Percentiles rank a stretch among this genome's conserved stretches.
phyloP scores from a whole-genome alignment of 2,329 filamentous ascomycete species.

The Tricladium varicosporioides region DNA sequence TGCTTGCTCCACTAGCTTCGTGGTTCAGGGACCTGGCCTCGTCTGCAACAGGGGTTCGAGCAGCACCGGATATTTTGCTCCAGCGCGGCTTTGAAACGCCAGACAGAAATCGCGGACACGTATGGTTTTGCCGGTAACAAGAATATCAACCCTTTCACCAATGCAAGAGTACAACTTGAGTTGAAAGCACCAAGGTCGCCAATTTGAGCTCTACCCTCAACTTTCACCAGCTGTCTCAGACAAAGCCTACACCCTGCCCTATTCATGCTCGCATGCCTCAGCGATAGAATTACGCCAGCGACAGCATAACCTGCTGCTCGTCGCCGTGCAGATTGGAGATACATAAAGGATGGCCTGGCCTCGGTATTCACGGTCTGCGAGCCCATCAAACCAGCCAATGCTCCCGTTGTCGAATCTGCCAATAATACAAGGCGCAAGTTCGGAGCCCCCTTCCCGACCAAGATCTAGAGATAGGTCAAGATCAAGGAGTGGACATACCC shows the following conservation, averaged over 20 bases:
- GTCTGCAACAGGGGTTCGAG: neutral
- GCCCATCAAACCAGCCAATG: conserved; percentile 23
- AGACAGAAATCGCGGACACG: conserved; percentile 6
- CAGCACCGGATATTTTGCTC: neutral
- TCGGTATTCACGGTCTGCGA: conserved; percentile 29
- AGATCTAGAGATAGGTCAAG: conserved; percentile 24
- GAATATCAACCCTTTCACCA: conserved; percentile 2
- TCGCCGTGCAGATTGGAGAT: conserved; percentile 10
- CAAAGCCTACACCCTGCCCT: too few species aligned
- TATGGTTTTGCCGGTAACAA: conserved; percentile 1
- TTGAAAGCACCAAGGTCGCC: neutral
- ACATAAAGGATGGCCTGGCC: conserved; percentile 31
- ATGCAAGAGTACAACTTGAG: neutral
- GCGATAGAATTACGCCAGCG: conserved; percentile 27
- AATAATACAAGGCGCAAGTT: conserved; percentile 20
- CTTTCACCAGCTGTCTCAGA: neutral
- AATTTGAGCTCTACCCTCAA: neutral
- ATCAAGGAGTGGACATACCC: conserved; percentile 28
- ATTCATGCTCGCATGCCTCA: conserved; percentile 31
- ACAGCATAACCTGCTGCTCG: conserved; percentile 35
- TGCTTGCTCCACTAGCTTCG: neutral
- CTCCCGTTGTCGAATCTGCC: conserved; percentile 32
- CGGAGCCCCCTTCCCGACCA: conserved; percentile 26
- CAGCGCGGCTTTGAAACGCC: neutral
- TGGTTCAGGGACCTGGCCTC: neutral